Evolutionary conservation across 768 basidiomycete species (phyloP).

Genomic region (Amanita muscaria): DNA sequence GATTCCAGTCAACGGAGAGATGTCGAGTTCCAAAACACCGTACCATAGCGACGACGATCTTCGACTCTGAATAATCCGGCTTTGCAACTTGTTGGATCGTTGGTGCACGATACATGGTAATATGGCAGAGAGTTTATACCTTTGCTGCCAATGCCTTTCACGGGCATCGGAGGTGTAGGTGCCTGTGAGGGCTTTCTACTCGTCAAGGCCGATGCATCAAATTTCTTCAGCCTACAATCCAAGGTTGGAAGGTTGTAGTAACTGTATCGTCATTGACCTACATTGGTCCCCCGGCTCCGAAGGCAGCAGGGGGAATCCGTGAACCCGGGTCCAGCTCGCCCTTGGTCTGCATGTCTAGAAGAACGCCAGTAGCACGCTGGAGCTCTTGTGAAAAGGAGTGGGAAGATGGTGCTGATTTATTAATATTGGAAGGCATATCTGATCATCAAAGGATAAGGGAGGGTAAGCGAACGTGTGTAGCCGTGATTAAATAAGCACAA

Average conservation of each 20-base stretch:
- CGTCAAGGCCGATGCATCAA: constrained; percentile 64
- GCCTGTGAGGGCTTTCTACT: constrained; percentile 67
- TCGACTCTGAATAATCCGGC: constrained; percentile 97
- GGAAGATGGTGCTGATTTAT: constrained; percentile 20
- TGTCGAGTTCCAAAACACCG: constrained; percentile 6
- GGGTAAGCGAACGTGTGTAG: neutral
- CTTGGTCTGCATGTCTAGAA: constrained; percentile 41
- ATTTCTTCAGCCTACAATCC: constrained; percentile 57
- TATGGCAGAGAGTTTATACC: constrained; percentile 32
- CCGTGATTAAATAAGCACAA: constrained; percentile 10
- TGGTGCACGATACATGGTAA: constrained; percentile 3
- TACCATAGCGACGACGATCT: constrained; percentile 98
- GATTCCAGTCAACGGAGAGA: neutral
- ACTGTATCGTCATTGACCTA: constrained; percentile 24
- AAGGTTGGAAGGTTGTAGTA: neutral
- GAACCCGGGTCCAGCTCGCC: constrained; percentile 23
- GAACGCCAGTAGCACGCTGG: constrained; percentile 39
- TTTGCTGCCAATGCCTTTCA: constrained; percentile 85
- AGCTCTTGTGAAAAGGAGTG: constrained; percentile 36
- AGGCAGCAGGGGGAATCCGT: constrained; percentile 47
- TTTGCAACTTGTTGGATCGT: constrained; percentile 58
- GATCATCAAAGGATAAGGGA: too few species aligned
- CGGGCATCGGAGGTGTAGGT: constrained; percentile 71
- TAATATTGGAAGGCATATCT: too few species aligned
- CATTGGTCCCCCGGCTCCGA: constrained; percentile 75